Evolutionary conservation across 345 rosid species (phyloP), one percentile per base, ranked within the genome.

Genomic region (Raphanus sativus): DNA sequence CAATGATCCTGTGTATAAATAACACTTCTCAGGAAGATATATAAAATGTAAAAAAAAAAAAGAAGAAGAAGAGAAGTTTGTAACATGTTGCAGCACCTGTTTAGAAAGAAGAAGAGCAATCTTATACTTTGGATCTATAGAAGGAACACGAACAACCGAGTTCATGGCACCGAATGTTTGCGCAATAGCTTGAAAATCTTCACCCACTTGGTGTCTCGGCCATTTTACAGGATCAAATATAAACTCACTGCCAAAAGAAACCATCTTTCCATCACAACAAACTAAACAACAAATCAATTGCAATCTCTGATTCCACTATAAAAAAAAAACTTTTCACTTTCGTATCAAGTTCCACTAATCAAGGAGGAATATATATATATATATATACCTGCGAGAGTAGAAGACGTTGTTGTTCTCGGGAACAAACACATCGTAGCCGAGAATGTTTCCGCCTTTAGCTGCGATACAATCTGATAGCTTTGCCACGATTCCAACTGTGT

Each of bases 381-480:
- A n/a, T 21, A 21, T 21, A 21, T 59, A 71, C 75, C 75, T 71
- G 8, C 75, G 58, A 4, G 75, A 71, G 67, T 71, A 71, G 80
- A 95, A 95, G 40, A 91, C 91, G 76, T 84, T 86, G 74, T 82
- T 87, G 55, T 87, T 90, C 10, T 90, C 84, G 5, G 97, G 98
- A 55, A 95, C 98, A 65, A 92, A 95, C 34, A 95, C 89, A 86
- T 95, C 98, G 24, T 93, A 93, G 6, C 80, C 89, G 61, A 90
- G 97, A 83, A 95, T 95, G 86, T 92, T 95, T 58, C 96, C 99
- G 0, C 99, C 93, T 38, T 88, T 88, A 11, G 97, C 87, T 75
- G 99, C 97, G 79, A 91, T 95, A 58, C 98, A 92, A 25, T 95
- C 98, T 5, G 93, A 95, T 28, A 95, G 75, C 77, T 88, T 92